Conservation (phyloP, 495 filamentous ascomycete genomes). For the Alectoria sarmentosa region DNA sequence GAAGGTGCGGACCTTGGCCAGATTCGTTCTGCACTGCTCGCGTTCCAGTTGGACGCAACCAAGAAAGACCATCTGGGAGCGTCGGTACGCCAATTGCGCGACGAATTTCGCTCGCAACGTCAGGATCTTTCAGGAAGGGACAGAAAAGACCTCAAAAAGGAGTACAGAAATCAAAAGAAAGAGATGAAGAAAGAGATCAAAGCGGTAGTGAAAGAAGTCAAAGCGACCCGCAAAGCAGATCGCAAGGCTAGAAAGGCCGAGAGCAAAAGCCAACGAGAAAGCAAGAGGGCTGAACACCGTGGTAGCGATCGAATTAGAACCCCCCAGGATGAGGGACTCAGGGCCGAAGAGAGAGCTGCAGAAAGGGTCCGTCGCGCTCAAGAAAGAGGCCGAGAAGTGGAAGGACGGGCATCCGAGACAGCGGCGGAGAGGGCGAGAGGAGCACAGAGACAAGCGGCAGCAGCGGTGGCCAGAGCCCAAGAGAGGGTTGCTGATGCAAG, state of each 20-base stretch:
- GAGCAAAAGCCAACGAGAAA: conserved; percentile 6
- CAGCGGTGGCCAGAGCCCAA: neutral
- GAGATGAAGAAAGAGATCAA: conserved; percentile 20
- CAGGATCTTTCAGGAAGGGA: conserved; percentile 1
- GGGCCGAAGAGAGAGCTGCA: conserved; percentile 6
- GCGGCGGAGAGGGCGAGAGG: conserved; percentile 7
- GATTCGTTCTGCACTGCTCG: conserved; percentile 15
- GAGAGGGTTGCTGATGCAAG: neutral
- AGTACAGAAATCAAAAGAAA: conserved; percentile 8
- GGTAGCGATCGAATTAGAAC: neutral
- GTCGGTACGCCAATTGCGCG: conserved; percentile 19
- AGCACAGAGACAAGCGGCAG: conserved; percentile 6
- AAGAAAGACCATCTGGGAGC: conserved; percentile 13
- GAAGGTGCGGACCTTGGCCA: conserved; percentile 13
- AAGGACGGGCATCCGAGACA: neutral
- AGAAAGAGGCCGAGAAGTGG: conserved; percentile 2
- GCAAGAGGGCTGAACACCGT: conserved; percentile 11
- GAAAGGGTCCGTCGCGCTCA: conserved; percentile 7
- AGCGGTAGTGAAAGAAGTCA: conserved; percentile 18
- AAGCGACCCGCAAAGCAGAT: conserved; percentile 15
- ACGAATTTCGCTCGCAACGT: conserved; percentile 14
- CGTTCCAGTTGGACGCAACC: conserved; percentile 15
- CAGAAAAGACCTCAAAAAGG: conserved; percentile 13
- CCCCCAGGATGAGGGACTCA: neutral
- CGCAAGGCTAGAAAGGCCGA: conserved; percentile 16